Base-by-base conservation (phyloP, 495 filamentous ascomycete species). In the Aspergillus saccharolyticus region DNA sequence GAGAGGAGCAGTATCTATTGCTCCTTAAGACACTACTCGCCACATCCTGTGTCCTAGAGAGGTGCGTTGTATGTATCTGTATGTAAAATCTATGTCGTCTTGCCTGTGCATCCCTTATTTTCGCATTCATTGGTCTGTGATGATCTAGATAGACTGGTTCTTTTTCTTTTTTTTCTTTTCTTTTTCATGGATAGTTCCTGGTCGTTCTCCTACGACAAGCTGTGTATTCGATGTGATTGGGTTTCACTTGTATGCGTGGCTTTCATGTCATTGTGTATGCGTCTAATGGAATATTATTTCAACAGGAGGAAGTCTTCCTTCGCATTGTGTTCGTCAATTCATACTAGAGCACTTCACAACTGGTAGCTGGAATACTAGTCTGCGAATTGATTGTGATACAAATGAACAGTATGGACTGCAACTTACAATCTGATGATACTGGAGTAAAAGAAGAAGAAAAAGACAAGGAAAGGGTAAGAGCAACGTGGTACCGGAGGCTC, bases 201-300 rank as follows among this genome's bases (percentile, higher is more conserved):
- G 15, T 14, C 24, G 20, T 39, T 14, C 1, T 28, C 25, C 25
- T 4, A n/a, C 17, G 20, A 14, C 33, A 19, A 56, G 52, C 53
- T 64, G 28, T 66, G 73, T 75, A 74, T 55, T 74, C 67, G 74
- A 57, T 57, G 57, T 59, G 53, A 58, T 55, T 60, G 59, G 62
- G 58, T 56, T 69, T 59, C 46, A 53, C 30, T 58, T 50, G 25
- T 39, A 21, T 50, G 53, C 53, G 39, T 64, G 42, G 66, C 53
- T 39, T 39, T 39, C 14, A 2, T 39, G 6, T 39, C 9, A 3
- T 28, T 28, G 25, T 73, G 69, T 70, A 70, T 73, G 70, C 69
- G 73, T 75, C 73, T 70, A 69, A 73, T 73, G 69, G 66, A 64
- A 59, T 62, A 60, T 58, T 12, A 12, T 39, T 10, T 28, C 66